Evolutionary conservation across 306 rosid genomes (phyloP).

Genomic region (Carpinus fangiana): DNA sequence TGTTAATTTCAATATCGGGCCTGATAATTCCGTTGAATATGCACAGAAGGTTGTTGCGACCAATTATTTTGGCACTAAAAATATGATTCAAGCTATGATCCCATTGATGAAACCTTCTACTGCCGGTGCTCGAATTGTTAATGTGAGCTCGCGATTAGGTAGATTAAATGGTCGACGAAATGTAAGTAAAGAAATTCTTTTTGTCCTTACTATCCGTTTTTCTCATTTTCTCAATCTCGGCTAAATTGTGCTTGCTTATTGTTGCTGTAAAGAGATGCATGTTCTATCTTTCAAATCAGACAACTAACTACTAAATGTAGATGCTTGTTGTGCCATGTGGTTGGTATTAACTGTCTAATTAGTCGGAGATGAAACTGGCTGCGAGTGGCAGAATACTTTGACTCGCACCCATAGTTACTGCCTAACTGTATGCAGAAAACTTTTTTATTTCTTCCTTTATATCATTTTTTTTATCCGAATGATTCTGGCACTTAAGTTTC

Average conservation of each 20-base stretch:
- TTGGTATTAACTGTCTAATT: not conserved
- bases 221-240: not conserved
- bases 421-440: not conserved
- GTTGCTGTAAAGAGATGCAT: not conserved
- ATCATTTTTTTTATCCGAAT: not conserved
- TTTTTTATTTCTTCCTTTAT: not conserved
- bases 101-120: slow-evolving; percentile 80
- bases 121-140: slow-evolving; percentile 75
- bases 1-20: slow-evolving; percentile 82
- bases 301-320: not conserved
- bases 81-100: slow-evolving; percentile 74
- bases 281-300: not conserved
- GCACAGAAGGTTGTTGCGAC: slow-evolving; percentile 65
- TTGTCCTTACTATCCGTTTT: not conserved
- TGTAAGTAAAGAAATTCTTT: slow-evolving; percentile 43
- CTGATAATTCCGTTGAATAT: slow-evolving; percentile 68
- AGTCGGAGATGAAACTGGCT: not conserved
- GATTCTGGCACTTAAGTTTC: not conserved
- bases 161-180: slow-evolving; percentile 76
- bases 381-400: not conserved
- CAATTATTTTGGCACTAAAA: slow-evolving; percentile 74
- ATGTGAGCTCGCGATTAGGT: slow-evolving; percentile 82
- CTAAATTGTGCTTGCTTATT: not conserved
- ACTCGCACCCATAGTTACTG: not conserved
- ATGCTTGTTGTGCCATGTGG: slow-evolving; percentile 1